Evolutionary conservation across 1,284 basidiomycete species (phyloP).

Genomic region (Fomes fomentarius): DNA sequence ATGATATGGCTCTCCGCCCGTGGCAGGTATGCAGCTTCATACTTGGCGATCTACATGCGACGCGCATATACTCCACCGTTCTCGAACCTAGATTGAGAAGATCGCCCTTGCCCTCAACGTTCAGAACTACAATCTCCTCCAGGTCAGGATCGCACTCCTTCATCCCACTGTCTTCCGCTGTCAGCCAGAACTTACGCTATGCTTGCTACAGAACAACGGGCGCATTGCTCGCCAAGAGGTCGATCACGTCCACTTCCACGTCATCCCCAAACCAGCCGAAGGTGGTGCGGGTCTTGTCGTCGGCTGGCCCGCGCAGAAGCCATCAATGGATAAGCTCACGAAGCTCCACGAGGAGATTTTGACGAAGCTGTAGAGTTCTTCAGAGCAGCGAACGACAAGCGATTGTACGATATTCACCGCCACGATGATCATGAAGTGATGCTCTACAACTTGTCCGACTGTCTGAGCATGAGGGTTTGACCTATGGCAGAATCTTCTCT

Average conservation of each 20-base stretch:
- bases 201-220: constrained; percentile 77
- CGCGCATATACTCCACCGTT: no score
- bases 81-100: no score
- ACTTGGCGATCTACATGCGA: no score
- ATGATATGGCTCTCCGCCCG: constrained; percentile 66
- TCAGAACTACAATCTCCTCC: constrained; percentile 87
- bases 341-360: constrained; percentile 62
- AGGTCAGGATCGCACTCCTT: constrained; percentile 46
- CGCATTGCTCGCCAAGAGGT: constrained; percentile 82
- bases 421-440: no score
- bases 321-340: constrained; percentile 64
- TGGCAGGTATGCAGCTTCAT: no score
- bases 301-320: constrained; percentile 67
- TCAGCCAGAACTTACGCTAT: background rate
- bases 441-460: no score
- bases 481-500: no score
- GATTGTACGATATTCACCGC: no score
- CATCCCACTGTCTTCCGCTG: no score
- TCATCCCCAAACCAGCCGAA: constrained; percentile 84
- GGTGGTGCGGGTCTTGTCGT: constrained; percentile 71
- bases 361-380: constrained; percentile 48
- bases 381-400: no score
- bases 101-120: constrained; percentile 79
- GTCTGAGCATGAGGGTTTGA: no score
- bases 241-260: constrained; percentile 89